Evolutionary conservation across 805 yeast genomes (phyloP), one percentile per base, ranked within the genome.

Genomic region (Ogataea methylovora): DNA sequence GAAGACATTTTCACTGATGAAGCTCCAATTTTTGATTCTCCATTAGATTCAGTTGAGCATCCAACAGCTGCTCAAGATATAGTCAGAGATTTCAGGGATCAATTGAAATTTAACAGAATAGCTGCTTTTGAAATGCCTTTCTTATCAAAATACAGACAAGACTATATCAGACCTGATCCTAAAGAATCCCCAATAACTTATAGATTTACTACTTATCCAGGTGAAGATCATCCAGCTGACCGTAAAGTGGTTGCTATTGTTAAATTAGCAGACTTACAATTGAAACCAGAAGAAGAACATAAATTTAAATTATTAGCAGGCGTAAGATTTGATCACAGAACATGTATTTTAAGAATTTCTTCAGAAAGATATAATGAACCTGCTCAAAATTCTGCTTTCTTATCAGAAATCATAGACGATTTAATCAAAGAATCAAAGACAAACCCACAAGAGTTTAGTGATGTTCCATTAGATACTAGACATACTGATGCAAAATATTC

Each of bases 51-150:
- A 46, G 85, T 79, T 50, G 87, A 80, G 49, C 64, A 76, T 42
- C 80, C 86, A 18, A 65, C 79, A 4, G 61, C 63, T 11, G 94
- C 92, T 16, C 94, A 81, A 46, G 79, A 81, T 47, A 71, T 73
- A 40, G 71, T 80, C 23, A 73, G 75, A 36, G 80, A 76, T 43
- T 84, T 77, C 48, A 73, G 97, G 51, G 80, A 75, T 43, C 77
- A 74, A 46, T 77, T 94, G 45, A 75, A 82, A 43, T 76, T 79
- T 49, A 79, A 79, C 51, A 72, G 97, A 48, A 67, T 85, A 29
- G 85, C 94, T 9, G 96, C 97, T 0, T 90, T 81, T 60, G 97
- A 90, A 55, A 71, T 90, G 67, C 98, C 98, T 6, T 71, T 76
- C 36, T 67, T 92, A 43, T 77, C 79, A 27, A 77, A 85, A 56